Evolutionary conservation across 345 rosid species (phyloP).

Genomic region (Geranium brycei): DNA sequence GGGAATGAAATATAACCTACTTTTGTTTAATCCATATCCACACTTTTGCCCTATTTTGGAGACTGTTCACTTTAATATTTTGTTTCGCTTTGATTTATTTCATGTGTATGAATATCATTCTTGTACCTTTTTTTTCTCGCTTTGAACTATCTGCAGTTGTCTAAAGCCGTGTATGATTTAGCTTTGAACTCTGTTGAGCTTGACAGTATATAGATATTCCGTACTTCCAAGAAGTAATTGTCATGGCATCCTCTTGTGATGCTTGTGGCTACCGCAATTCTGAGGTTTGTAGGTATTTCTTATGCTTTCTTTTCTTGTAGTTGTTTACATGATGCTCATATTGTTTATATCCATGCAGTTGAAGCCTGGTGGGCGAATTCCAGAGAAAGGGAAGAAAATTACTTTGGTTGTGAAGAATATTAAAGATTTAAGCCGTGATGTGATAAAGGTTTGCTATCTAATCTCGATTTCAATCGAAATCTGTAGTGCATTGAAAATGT

Average conservation of each 20-base stretch:
- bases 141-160: not conserved
- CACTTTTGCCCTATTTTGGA: too few species aligned
- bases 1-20: too few species aligned
- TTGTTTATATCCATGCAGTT: conserved; percentile 34
- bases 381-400: conserved; percentile 73
- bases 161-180: not conserved
- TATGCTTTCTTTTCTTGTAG: not conserved
- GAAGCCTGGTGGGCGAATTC: conserved; percentile 80
- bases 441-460: conserved; percentile 53
- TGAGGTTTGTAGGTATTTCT: conserved; percentile 44
- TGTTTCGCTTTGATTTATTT: not conserved
- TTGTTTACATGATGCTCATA: conserved; percentile 3
- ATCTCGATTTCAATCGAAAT: not conserved
- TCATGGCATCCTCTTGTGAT: conserved; percentile 91
- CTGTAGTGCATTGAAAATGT: not conserved
- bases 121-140: not conserved
- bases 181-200: conserved; percentile 18
- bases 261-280: conserved; percentile 88
- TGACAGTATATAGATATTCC: conserved; percentile 63
- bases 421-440: conserved; percentile 74
- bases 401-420: conserved; percentile 41
- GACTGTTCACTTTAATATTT: not conserved
- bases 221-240: conserved; percentile 92
- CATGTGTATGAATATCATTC: not conserved
- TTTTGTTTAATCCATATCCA: too few species aligned